A percentile compares a stretch with the other conserved stretches of the same genome.
These are phyloP conservation scores for Cupressus sempervirens DNA, from an alignment of 75 land plant genomes.

Conservation along the genomic window DNA sequence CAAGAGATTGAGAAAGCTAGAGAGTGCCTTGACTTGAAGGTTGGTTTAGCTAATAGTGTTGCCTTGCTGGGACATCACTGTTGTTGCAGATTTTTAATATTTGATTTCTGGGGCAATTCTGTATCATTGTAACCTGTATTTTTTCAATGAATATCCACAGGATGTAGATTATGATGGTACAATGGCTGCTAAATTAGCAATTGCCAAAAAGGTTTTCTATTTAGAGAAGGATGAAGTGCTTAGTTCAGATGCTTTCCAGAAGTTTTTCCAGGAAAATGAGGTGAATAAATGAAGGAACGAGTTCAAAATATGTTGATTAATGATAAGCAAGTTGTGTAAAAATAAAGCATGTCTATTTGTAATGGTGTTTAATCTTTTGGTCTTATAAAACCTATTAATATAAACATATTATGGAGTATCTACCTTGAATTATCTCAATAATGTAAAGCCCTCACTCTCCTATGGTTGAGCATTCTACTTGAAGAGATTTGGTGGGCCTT, in stretches of 20 bases:
- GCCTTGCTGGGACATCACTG: background rate
- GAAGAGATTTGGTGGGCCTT: background rate
- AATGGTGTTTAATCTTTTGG: background rate
- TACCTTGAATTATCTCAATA: background rate
- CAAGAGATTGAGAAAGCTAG: slow-evolving; percentile 62
- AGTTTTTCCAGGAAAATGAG: slow-evolving; percentile 84
- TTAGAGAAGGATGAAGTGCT: slow-evolving; percentile 68
- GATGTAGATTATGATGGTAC: slow-evolving; percentile 97
- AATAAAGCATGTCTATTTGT: background rate
- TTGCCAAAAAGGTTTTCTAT: slow-evolving; percentile 80
- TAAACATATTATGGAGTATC: slow-evolving; percentile 8
- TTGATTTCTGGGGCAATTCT: background rate
- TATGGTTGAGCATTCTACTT: background rate
- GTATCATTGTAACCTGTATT: slow-evolving; percentile 1
- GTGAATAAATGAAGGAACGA: slow-evolving; percentile 21
- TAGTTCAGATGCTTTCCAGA: slow-evolving; percentile 51
- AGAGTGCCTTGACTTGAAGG: slow-evolving; percentile 61
- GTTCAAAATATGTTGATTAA: background rate
- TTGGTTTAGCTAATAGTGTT: slow-evolving; percentile 12
- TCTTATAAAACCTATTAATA: background rate
- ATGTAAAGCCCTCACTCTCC: background rate
- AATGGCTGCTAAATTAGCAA: slow-evolving; percentile 71
- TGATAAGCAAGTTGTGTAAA: background rate
- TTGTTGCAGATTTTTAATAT: background rate
- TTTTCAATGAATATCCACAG: slow-evolving; percentile 30